Base-by-base conservation (phyloP, 2,329 filamentous ascomycete species). In the Fusarium nisikadoi region DNA sequence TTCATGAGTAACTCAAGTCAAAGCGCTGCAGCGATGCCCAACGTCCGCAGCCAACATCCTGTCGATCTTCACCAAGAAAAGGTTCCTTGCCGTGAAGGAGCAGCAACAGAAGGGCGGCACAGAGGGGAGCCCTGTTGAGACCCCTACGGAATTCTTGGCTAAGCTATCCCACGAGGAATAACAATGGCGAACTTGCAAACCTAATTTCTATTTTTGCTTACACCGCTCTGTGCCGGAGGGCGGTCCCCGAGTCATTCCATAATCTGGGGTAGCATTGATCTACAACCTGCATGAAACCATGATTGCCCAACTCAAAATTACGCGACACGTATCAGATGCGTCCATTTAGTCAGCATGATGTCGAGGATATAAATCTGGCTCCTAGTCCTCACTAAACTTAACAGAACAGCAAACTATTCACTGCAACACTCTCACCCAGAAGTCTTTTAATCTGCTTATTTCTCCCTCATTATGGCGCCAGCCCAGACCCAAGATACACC, bases 1-100 rank as follows among this genome's bases (percentile, higher is more conserved):
- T 9, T 38, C 9, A 16, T 6, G 33, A 25, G 23, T 8, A 6
- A 16, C 17, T 16, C 6, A 4, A 6, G 49, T 52, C 49, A 38
- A 38, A 52, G 49, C 49, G 23, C 49, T 52, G 49, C 49, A 52
- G 23, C 33, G 23, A 20, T 27, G 33, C 49, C 49, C 49, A 52
- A 52, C 33, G 19, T 16, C 17, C 7, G 6, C 33, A 27, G 49
- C 49, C 33, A 27, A 20, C 12, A n/a, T 10, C 3, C 17, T 27
- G 49, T 8, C 23, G 49, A 52, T 52, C 49, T n/a, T 52, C 23
- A 23, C 49, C 49, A 20, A 38, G 23, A 36, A 52, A 20, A 17
- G 33, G 19, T 16, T 19, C 6, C n/a, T 7, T 16, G 9, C 23
- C n/a, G 23, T 9, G n/a, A 13, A 12, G 33, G 12, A 38, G 31